Conservation (phyloP, 345 rosid species). For the Moricandia arvensis region DNA sequence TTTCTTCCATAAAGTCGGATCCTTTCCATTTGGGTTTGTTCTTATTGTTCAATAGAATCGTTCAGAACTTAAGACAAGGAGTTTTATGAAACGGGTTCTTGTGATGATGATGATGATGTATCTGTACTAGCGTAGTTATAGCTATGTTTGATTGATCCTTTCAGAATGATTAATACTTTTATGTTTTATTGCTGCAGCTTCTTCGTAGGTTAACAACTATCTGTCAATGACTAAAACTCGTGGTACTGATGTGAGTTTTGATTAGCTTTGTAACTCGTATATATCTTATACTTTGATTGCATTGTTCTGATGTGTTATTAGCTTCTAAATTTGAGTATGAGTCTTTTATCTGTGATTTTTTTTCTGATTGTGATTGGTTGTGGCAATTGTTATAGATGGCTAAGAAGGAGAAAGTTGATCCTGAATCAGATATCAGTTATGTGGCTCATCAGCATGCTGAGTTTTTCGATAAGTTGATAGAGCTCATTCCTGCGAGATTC, state of each 20-base stretch:
- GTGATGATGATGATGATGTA: not conserved
- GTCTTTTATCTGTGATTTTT: not conserved
- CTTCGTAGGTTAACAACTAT: not conserved
- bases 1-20: not conserved
- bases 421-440: constrained; percentile 39
- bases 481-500: constrained; percentile 87
- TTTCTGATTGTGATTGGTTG: constrained; percentile 11
- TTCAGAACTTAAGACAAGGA: not conserved
- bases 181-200: constrained; percentile 15
- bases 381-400: constrained; percentile 42
- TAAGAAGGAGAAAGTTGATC: constrained; percentile 36
- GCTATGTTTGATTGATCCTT: not conserved
- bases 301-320: not conserved
- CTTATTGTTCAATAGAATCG: not conserved
- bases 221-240: constrained; percentile 16
- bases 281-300: not conserved
- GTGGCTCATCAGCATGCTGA: constrained; percentile 50
- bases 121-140: not conserved
- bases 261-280: not conserved
- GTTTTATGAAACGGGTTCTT: too few species aligned
- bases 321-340: constrained; percentile 2
- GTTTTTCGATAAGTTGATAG: constrained; percentile 72
- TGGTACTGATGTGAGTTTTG: constrained; percentile 25
- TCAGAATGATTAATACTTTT: not conserved
- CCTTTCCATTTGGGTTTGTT: not conserved